Percentiles rank a stretch among this genome's conserved stretches.
These are phyloP conservation scores for Daldinia childiae DNA, from an alignment of 495 filamentous ascomycete species.

Conservation along the genomic window DNA sequence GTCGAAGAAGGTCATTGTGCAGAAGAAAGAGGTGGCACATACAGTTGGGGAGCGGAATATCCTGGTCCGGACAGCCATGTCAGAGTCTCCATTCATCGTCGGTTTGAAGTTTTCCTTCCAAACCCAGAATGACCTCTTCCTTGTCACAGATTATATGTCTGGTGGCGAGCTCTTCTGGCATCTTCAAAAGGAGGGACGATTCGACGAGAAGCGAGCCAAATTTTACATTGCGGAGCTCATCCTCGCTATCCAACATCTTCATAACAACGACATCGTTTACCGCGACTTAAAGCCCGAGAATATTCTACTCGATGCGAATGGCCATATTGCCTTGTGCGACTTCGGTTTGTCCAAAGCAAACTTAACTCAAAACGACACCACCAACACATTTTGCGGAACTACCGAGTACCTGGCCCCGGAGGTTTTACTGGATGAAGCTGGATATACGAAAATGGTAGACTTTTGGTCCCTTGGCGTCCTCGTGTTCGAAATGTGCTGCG, in stretches of 20 bases:
- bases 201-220: constrained; percentile 92
- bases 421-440: constrained; percentile 91
- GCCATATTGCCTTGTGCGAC: constrained; percentile 94
- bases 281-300: constrained; percentile 98
- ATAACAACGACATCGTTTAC: constrained; percentile 97
- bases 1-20: constrained; percentile 99
- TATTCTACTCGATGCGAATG: constrained; percentile 90
- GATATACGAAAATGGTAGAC: constrained; percentile 99
- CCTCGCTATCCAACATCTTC: constrained; percentile 91
- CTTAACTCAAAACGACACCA: constrained; percentile 92
- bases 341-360: constrained; percentile 98
- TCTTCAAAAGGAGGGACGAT: constrained; percentile 95
- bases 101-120: constrained; percentile 99
- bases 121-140: constrained; percentile 92
- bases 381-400: constrained; percentile 98
- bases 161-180: constrained; percentile 99
- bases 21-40: constrained; percentile 99
- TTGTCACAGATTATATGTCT: constrained; percentile 99
- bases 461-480: constrained; percentile 99
- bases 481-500: constrained; percentile 99
- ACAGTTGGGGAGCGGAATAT: constrained; percentile 98
- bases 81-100: constrained; percentile 97
- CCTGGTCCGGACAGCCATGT: constrained; percentile 91
- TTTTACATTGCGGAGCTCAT: constrained; percentile 99
- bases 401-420: constrained; percentile 98